Conservation (phyloP, 345 rosid species). For the Dovyalis caffra region DNA sequence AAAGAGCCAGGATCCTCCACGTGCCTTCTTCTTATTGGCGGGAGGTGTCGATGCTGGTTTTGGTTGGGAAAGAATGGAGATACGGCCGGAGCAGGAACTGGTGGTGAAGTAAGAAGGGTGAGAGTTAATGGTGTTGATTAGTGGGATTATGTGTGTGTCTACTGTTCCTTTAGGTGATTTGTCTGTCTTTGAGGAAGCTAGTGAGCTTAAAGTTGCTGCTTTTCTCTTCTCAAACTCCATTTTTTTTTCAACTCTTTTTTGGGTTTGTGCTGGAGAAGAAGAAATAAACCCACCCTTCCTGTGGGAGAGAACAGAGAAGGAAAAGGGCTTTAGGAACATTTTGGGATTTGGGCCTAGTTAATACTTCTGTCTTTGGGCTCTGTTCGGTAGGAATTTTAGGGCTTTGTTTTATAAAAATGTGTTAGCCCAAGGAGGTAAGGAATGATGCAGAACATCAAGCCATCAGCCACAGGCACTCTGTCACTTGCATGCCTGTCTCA, state of each 20-base stretch:
- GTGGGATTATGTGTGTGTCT: constrained; percentile 75
- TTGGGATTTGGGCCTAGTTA: not conserved
- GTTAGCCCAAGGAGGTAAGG: too few species aligned
- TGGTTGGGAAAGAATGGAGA: constrained; percentile 84
- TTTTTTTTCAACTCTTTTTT: too few species aligned
- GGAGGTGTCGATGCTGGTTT: constrained; percentile 14
- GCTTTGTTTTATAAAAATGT: too few species aligned
- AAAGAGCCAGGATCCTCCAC: constrained; percentile 84
- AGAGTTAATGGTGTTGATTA: constrained; percentile 59
- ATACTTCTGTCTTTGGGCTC: too few species aligned
- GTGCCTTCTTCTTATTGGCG: constrained; percentile 58
- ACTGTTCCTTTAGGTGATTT: constrained; percentile 80
- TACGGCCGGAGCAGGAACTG: constrained; percentile 92
- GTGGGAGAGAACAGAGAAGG: not conserved
- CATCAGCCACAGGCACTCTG: too few species aligned
- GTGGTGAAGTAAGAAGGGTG: constrained; percentile 87
- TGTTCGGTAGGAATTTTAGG: too few species aligned
- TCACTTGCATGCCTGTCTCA: too few species aligned
- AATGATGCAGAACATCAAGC: too few species aligned
- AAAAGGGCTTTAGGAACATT: constrained; percentile 2
- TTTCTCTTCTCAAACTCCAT: constrained; percentile 87
- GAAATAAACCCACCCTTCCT: not conserved
- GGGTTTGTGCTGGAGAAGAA: not conserved
- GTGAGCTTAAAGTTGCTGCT: constrained; percentile 55
- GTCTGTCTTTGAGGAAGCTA: constrained; percentile 53